Conservation (phyloP, 352 stramenopile species). For the Phytopythium sindhum region DNA sequence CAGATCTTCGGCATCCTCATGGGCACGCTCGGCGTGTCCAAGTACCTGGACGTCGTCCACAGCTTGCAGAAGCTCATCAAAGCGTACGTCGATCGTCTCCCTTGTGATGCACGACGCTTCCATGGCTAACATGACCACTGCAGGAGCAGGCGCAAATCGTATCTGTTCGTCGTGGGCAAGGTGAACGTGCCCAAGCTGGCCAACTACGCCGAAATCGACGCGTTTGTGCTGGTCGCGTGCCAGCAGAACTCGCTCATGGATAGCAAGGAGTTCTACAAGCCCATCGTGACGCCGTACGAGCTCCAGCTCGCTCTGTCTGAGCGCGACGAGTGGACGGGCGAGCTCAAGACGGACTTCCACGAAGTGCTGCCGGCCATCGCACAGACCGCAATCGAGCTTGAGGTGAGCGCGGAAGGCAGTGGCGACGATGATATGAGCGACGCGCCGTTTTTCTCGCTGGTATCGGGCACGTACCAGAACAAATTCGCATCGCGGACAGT, state of each 20-base stretch:
- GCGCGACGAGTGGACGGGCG: conserved; percentile 84
- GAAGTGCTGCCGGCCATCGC: conserved; percentile 70
- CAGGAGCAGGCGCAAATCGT: conserved; percentile 92
- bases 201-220: conserved; percentile 98
- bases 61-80: conserved; percentile 87
- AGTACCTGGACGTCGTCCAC: conserved; percentile 91
- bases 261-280: conserved; percentile 90
- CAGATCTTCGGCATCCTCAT: conserved; percentile 96
- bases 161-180: conserved; percentile 97
- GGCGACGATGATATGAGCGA: conserved; percentile 39
- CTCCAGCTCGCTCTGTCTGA: conserved; percentile 91
- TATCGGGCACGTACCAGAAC: conserved; percentile 73
- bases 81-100: conserved; percentile 34
- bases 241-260: conserved; percentile 94
- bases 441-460: conserved; percentile 79
- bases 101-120: neutral
- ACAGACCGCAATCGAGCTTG: conserved; percentile 31
- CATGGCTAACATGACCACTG: conserved; percentile 2
- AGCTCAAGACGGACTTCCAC: conserved; percentile 82
- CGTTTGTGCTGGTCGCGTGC: conserved; percentile 95
- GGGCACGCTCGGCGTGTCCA: conserved; percentile 90
- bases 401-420: conserved; percentile 12
- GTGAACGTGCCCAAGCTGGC: conserved; percentile 96
- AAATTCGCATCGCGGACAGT: conserved; percentile 18
- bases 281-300: conserved; percentile 93